phyloP scores from a whole-genome alignment of 108 stramenopile species.

The Cyclotella sp. region DNA sequence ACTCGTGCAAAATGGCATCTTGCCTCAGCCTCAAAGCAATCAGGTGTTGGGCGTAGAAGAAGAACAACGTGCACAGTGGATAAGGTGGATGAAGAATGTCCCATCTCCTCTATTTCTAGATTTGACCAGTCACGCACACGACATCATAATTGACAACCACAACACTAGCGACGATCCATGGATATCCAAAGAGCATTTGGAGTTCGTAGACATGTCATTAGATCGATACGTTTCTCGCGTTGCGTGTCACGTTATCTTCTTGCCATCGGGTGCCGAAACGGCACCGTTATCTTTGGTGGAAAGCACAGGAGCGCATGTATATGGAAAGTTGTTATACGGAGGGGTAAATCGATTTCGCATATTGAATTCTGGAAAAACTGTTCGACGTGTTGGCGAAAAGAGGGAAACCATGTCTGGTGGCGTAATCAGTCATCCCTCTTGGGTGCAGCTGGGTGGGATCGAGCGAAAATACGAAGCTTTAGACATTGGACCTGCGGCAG shows the following conservation, averaged over 20 bases:
- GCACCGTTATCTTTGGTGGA: constrained; percentile 57
- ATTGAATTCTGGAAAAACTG: constrained; percentile 45
- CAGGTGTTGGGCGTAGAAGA: background rate
- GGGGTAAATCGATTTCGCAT: constrained; percentile 74
- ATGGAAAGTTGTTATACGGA: constrained; percentile 80
- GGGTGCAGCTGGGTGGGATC: constrained; percentile 81
- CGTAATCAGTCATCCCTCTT: constrained; percentile 58
- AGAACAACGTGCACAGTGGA: constrained; percentile 52
- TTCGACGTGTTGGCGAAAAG: constrained; percentile 47
- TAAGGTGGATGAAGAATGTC: constrained; percentile 80
- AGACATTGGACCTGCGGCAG: constrained; percentile 77
- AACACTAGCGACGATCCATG: constrained; percentile 29
- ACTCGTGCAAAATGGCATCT: background rate
- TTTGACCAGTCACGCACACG: constrained; percentile 50
- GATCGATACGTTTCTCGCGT: constrained; percentile 64
- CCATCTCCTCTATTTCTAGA: constrained; percentile 74
- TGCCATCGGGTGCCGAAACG: constrained; percentile 71
- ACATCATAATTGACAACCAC: constrained; percentile 28
- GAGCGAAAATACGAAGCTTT: constrained; percentile 77
- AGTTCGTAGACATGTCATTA: constrained; percentile 50
- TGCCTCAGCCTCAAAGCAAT: background rate
- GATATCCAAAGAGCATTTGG: constrained; percentile 54
- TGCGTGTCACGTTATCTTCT: constrained; percentile 63
- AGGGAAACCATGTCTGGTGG: constrained; percentile 56
- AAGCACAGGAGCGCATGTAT: constrained; percentile 68